Evolutionary conservation across 495 filamentous ascomycete species (phyloP), one percentile per base, ranked within the genome.

Genomic region (Penicillium waksmanii): DNA sequence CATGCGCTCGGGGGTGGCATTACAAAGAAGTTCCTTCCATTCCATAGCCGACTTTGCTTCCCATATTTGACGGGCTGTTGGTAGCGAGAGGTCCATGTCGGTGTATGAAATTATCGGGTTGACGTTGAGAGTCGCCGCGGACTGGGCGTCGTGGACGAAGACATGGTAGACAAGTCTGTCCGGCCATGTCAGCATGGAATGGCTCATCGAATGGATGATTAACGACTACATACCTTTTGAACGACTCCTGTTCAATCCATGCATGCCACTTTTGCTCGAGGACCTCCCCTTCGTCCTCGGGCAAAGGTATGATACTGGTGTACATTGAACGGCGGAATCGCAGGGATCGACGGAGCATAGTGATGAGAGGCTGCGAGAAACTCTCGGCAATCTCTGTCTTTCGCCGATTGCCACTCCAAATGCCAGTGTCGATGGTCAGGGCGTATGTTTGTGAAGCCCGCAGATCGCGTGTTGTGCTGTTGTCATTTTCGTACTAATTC

Each of bases 361-460:
- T 85, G 2, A 83, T 60, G 1, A 85, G 59, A 15, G 80, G 75
- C 38, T 81, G 76, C 27, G 76, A 68, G 61, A 83, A 83, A 60
- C 84, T 86, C 57, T 89, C 86, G 3, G 86, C 83, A 38, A 90
- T 84, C 65, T 90, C 87, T 62, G 87, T 88, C 62, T 85, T 85
- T n/a, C 87, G 70, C 47, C 83, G 79, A 56, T 85, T 86, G 2
- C 86, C 87, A 52, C 84, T 87, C 87, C 87, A 90, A 9, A 90
- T 72, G 0, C 83, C 84, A 38, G 88, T 74, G 51, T 87, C 82
- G 5, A 87, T 74, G 1, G 75, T 66, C 23, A 89, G 57, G 13
- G 84, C 71, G 51, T 82, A 78, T 5, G 81, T 78, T 64, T 88
- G 86, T 6, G 86, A 75, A 3, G 81, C 67, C 5, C 80, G 74